phyloP scores from a whole-genome alignment of 768 basidiomycete species.

The Tephrocybe sp. region DNA sequence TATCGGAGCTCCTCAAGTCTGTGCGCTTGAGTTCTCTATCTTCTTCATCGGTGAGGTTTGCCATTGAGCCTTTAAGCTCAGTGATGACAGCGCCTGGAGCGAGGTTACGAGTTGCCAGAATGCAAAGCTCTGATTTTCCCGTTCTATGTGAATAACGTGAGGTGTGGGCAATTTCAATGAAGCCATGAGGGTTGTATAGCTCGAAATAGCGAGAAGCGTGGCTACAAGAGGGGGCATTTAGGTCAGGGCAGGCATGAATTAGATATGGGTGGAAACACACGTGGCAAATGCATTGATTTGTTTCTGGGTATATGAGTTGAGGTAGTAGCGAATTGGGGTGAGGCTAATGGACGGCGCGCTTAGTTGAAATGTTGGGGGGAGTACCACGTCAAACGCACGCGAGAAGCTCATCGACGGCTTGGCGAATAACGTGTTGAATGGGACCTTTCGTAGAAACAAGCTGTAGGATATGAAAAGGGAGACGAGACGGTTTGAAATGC shows the following conservation, averaged over 20 bases:
- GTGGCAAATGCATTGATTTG: slow-evolving; percentile 92
- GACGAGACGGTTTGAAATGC: slow-evolving; percentile 18
- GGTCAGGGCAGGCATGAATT: slow-evolving; percentile 22
- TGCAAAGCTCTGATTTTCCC: slow-evolving; percentile 87
- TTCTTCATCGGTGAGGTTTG: slow-evolving; percentile 81
- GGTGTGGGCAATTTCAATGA: slow-evolving; percentile 86
- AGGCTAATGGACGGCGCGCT: slow-evolving; percentile 45
- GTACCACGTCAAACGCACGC: slow-evolving; percentile 39
- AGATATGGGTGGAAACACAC: slow-evolving; percentile 49
- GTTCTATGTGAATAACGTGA: slow-evolving; percentile 84
- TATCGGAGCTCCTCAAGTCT: slow-evolving; percentile 70
- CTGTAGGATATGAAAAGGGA: slow-evolving; percentile 33
- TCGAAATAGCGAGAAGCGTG: slow-evolving; percentile 90
- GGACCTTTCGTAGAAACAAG: slow-evolving; percentile 56
- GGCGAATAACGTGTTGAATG: slow-evolving; percentile 57
- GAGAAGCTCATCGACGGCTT: slow-evolving; percentile 77
- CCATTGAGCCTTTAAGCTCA: slow-evolving; percentile 91
- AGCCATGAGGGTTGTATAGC: slow-evolving; percentile 78
- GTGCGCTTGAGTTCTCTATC: slow-evolving; percentile 85
- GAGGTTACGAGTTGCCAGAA: slow-evolving; percentile 74
- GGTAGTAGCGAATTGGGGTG: slow-evolving; percentile 71
- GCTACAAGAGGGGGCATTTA: slow-evolving; percentile 36
- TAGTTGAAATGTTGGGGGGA: slow-evolving; percentile 20
- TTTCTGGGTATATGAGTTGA: slow-evolving; percentile 71
- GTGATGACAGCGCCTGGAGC: slow-evolving; percentile 69